Evolutionary conservation across 2,329 filamentous ascomycete genomes (phyloP).

Genomic region (Arachnomyces sp.): DNA sequence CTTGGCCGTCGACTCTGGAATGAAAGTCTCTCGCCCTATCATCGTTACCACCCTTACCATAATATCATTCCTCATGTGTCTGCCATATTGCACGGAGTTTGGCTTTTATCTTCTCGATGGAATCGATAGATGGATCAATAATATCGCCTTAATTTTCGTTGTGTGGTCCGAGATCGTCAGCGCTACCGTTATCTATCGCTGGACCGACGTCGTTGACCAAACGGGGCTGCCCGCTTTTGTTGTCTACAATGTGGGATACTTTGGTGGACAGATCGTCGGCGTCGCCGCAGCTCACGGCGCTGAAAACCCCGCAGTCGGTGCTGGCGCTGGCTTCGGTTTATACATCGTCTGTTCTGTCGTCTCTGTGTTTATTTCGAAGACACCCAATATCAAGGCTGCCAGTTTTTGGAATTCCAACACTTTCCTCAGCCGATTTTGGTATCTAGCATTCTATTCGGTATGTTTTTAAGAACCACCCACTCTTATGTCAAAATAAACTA

Average conservation of each 20-base stretch:
- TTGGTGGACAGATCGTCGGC: slow-evolving; percentile 41
- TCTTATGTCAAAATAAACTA: not conserved
- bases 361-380: slow-evolving; percentile 33
- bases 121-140: slow-evolving; percentile 48
- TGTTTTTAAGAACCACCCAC: slow-evolving; percentile 19
- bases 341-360: slow-evolving; percentile 34
- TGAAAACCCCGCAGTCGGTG: slow-evolving; percentile 29
- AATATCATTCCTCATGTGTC: slow-evolving; percentile 44
- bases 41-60: slow-evolving; percentile 42
- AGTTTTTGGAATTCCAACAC: slow-evolving; percentile 32
- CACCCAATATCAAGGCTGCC: slow-evolving; percentile 33
- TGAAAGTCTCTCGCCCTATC: slow-evolving; percentile 35
- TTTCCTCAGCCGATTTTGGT: slow-evolving; percentile 40
- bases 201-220: slow-evolving; percentile 44
- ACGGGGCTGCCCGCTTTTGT: slow-evolving; percentile 38
- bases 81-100: slow-evolving; percentile 51
- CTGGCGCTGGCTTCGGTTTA: slow-evolving; percentile 43
- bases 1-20: slow-evolving; percentile 43
- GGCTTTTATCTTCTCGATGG: slow-evolving; percentile 48
- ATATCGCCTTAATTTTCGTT: slow-evolving; percentile 48
- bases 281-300: slow-evolving; percentile 37
- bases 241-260: slow-evolving; percentile 45
- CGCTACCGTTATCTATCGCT: slow-evolving; percentile 48
- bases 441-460: slow-evolving; percentile 47
- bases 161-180: slow-evolving; percentile 47